Percentiles rank a stretch among this genome's conserved stretches.
phyloP scores from a whole-genome alignment of 495 filamentous ascomycete species.

The Neurospora sp. region DNA sequence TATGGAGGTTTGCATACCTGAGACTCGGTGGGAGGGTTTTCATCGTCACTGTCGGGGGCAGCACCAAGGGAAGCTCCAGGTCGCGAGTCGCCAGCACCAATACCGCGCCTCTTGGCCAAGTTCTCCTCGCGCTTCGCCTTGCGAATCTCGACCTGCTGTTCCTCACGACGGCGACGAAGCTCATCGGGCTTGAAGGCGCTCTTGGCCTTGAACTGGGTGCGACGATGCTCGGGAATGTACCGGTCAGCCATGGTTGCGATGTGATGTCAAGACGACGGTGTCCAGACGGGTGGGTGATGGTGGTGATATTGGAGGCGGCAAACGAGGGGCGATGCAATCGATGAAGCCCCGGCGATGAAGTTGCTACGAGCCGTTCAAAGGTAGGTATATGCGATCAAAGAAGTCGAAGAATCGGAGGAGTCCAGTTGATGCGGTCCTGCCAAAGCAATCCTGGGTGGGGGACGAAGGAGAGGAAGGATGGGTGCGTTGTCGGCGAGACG shows the following conservation, averaged over 20 bases:
- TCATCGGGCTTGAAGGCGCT: slow-evolving; percentile 98
- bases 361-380: slow-evolving; percentile 26
- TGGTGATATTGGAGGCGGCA: slow-evolving; percentile 26
- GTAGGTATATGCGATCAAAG: slow-evolving; percentile 36
- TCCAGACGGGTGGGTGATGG: slow-evolving; percentile 19
- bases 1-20: slow-evolving; percentile 63
- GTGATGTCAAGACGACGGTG: slow-evolving; percentile 9
- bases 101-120: slow-evolving; percentile 93
- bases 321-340: not conserved
- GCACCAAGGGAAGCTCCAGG: slow-evolving; percentile 79
- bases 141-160: slow-evolving; percentile 97
- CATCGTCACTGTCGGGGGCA: slow-evolving; percentile 93
- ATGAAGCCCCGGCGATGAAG: not conserved
- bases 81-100: slow-evolving; percentile 64
- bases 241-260: slow-evolving; percentile 80
- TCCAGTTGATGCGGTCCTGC: not conserved
- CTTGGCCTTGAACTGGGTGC: slow-evolving; percentile 98
- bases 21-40: slow-evolving; percentile 82
- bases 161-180: slow-evolving; percentile 94
- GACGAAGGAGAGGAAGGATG: not conserved
- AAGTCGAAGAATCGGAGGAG: slow-evolving; percentile 48
- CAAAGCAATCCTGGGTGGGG: not conserved
- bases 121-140: slow-evolving; percentile 98
- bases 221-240: slow-evolving; percentile 98
- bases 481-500: not conserved